Base-by-base conservation (phyloP, 2,329 filamentous ascomycete species). In the Ilyonectria robusta region DNA sequence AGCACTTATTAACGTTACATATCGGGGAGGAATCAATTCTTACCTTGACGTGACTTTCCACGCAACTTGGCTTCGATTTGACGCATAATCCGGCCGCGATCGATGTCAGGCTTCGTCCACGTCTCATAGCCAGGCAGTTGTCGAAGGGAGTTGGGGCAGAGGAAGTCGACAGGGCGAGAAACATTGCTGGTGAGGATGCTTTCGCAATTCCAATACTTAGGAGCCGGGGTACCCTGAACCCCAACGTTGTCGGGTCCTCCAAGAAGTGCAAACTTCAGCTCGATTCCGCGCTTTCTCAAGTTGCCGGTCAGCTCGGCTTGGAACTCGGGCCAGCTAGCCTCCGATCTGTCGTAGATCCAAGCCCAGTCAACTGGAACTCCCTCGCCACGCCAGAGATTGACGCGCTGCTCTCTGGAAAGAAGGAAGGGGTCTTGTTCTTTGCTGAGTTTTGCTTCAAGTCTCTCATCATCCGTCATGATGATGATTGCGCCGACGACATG, bases 401-500 rank as follows among this genome's bases (percentile, higher is more conserved):
- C 62, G 23, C 79, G 71, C 42, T 78, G 67, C 11, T 63, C 40
- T 21, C 69, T 65, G 1, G 65, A n/a, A 0, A 80, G 68, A 1
- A 64, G 53, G 7, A 78, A 21, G 0, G 65, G 29, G 4, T 57
- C 47, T 8, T 65, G 29, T 4, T 69, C 68, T 1, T 35, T 29
- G 10, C 46, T 56, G 23, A 72, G 64, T 60, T 81, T 80, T 21
- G 54, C 58, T 1, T 13, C 7, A 0, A 81, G 66, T 17, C 70
- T 63, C 0, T 66, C 47, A 35, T 81, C 79, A 19, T 71, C 70
- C 0, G 73, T 75, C 5, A 70, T 61, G 15, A 80, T 33, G 17
- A 81, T 62, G n/a, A 82, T 71, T 2, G 79, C 79, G 4, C 71
- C 80, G 6, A 77, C 61, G 15, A 81, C 65, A 33, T 77, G 60